phyloP scores from a whole-genome alignment of 495 filamentous ascomycete genomes.

The Hapsidospora chrysogenum region DNA sequence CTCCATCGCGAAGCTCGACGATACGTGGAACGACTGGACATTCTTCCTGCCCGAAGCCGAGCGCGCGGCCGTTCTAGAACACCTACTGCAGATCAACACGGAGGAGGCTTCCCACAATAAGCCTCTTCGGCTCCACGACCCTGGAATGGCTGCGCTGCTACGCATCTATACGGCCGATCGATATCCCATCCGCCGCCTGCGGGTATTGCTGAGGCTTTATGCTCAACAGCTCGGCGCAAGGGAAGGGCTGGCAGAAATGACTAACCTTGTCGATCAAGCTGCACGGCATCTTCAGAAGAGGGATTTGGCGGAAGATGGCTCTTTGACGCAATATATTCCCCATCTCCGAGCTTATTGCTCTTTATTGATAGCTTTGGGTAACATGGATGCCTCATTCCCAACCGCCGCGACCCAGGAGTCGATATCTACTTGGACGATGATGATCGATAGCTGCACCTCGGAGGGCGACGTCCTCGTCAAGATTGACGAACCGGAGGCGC shows the following conservation, averaged over 20 bases:
- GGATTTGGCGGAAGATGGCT: slow-evolving; percentile 33
- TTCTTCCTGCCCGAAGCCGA: slow-evolving; percentile 22
- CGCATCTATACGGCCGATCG: slow-evolving; percentile 21
- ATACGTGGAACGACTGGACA: slow-evolving; percentile 26
- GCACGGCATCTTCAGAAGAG: slow-evolving; percentile 12
- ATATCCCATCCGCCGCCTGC: slow-evolving; percentile 26
- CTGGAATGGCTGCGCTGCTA: slow-evolving; percentile 19
- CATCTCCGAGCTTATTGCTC: slow-evolving; percentile 42
- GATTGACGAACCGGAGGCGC: slow-evolving; percentile 45
- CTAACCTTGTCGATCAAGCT: slow-evolving; percentile 20
- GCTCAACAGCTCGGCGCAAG: slow-evolving; percentile 17
- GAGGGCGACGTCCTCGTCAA: slow-evolving; percentile 30
- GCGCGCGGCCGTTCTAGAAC: slow-evolving; percentile 31
- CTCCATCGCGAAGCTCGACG: slow-evolving; percentile 28
- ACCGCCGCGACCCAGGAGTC: slow-evolving; percentile 31
- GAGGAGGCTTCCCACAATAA: slow-evolving; percentile 11
- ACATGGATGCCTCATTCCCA: slow-evolving; percentile 8
- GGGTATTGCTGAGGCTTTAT: slow-evolving; percentile 20
- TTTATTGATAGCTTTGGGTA: slow-evolving; percentile 36
- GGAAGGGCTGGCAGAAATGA: slow-evolving; percentile 13
- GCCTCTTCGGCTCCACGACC: slow-evolving; percentile 15
- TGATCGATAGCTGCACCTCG: slow-evolving; percentile 29
- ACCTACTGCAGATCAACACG: slow-evolving; percentile 24
- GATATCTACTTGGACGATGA: slow-evolving; percentile 32
- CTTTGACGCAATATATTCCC: slow-evolving; percentile 30